A percentile compares a stretch with the other conserved stretches of the same genome.
Conservation (phyloP, 768 basidiomycete genomes). For the Mycena floridula region DNA sequence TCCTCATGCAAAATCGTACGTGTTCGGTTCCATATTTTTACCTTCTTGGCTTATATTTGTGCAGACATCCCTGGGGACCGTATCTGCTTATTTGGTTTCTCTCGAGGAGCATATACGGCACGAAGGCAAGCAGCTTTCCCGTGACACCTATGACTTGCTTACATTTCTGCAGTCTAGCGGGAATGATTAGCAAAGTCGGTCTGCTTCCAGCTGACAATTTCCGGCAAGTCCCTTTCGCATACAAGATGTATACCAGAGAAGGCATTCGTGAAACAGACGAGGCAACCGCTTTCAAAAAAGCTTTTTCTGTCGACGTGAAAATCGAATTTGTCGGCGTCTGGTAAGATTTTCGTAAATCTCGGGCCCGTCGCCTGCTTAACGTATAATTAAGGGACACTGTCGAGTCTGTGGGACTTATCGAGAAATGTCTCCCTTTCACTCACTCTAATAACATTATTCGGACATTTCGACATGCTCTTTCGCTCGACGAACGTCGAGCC, state of each 20-base stretch:
- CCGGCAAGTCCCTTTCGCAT: too few species aligned
- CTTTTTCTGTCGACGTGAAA: too few species aligned
- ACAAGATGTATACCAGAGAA: conserved; percentile 36
- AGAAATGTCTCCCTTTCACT: conserved; percentile 51
- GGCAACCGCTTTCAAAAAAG: conserved; percentile 50
- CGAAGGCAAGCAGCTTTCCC: too few species aligned
- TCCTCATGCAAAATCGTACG: too few species aligned
- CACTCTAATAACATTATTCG: conserved; percentile 40
- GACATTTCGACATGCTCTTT: too few species aligned
- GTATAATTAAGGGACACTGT: conserved; percentile 55
- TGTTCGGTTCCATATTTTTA: conserved; percentile 2
- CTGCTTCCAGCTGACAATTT: too few species aligned
- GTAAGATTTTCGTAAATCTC: conserved; percentile 45
- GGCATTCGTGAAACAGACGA: conserved; percentile 43
- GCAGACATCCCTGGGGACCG: conserved; percentile 45
- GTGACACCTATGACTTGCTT: too few species aligned
- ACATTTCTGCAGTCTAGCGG: conserved; percentile 62
- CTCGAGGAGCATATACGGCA: too few species aligned
- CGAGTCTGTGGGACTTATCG: conserved; percentile 52
- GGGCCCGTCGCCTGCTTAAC: conserved; percentile 47
- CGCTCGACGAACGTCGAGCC: too few species aligned
- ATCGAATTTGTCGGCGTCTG: too few species aligned
- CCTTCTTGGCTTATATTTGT: too few species aligned
- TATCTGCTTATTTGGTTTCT: too few species aligned
- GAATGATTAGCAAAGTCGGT: conserved; percentile 63